A percentile compares a stretch with the other conserved stretches of the same genome.
These are phyloP conservation scores for Anthracocystis panici-leucophaei DNA, from an alignment of 1,284 basidiomycete species.

Conservation along the genomic window DNA sequence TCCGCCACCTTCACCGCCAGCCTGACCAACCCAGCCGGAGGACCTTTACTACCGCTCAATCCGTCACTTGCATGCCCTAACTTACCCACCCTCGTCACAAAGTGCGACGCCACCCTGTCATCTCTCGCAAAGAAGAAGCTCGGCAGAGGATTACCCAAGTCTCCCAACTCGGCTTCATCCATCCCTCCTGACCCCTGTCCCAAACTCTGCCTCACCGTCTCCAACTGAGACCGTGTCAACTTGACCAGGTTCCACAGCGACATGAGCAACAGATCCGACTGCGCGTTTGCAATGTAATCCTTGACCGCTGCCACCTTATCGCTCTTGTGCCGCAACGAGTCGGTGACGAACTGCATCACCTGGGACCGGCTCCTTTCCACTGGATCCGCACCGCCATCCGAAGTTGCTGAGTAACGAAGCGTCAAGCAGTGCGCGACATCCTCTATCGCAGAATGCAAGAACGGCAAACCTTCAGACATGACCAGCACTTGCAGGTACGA, in stretches of 20 bases:
- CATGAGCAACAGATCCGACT: constrained; percentile 63
- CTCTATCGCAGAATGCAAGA: constrained; percentile 50
- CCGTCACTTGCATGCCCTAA: constrained; percentile 14
- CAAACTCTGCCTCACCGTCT: constrained; percentile 6
- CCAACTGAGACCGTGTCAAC: constrained; percentile 25
- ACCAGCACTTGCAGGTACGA: constrained; percentile 65
- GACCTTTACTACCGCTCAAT: constrained; percentile 7
- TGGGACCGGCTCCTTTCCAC: constrained; percentile 37
- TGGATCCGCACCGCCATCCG: constrained; percentile 38
- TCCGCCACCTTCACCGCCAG: constrained; percentile 25
- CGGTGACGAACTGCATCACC: constrained; percentile 60
- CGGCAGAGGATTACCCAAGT: constrained; percentile 48
- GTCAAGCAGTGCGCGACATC: constrained; percentile 46
- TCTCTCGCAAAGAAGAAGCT: constrained; percentile 63
- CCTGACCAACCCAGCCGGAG: constrained; percentile 25
- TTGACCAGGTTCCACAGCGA: constrained; percentile 58
- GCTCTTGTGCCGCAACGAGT: constrained; percentile 42
- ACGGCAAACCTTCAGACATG: constrained; percentile 59
- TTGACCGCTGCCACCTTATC: constrained; percentile 59
- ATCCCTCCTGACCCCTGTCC: not conserved
- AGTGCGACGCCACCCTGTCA: constrained; percentile 50
- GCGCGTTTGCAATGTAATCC: constrained; percentile 64
- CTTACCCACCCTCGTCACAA: constrained; percentile 27
- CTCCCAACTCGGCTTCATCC: constrained; percentile 39
- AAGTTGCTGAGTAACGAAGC: constrained; percentile 9